Evolutionary conservation across 2,329 filamentous ascomycete species (phyloP).

Genomic region (Hirsutella rhossiliensis): DNA sequence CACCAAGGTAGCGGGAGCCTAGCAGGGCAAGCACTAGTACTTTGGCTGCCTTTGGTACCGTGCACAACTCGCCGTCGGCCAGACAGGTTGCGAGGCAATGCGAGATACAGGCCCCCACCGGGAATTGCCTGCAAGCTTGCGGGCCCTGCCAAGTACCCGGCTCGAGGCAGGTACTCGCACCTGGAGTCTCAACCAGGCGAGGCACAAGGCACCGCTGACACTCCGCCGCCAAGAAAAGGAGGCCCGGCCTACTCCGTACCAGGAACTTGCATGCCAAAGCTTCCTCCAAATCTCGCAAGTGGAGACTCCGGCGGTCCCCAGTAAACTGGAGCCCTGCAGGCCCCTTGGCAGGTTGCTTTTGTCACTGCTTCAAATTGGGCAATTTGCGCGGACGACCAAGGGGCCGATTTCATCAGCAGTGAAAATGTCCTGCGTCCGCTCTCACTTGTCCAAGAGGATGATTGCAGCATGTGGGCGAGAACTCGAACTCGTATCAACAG

Average conservation of each 20-base stretch:
- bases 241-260: not conserved
- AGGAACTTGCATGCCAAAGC: not conserved
- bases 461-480: too few relatives aligned
- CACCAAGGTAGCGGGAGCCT: not conserved
- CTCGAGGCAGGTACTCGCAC: not conserved
- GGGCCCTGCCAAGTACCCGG: not conserved
- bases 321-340: conserved; percentile 3
- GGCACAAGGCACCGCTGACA: not conserved
- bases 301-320: conserved; percentile 6
- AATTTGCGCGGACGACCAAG: conserved; percentile 10
- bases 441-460: too few relatives aligned
- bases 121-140: too few relatives aligned
- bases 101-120: too few relatives aligned
- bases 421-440: too few relatives aligned
- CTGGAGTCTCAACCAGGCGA: not conserved
- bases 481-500: too few relatives aligned
- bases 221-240: not conserved
- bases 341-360: conserved; percentile 1
- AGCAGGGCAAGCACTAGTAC: not conserved
- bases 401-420: not conserved
- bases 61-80: too few relatives aligned
- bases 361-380: conserved; percentile 4
- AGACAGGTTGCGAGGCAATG: too few relatives aligned
- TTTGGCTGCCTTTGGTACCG: not conserved
- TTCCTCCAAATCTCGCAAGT: conserved; percentile 6